Percentiles rank a stretch among this genome's conserved stretches.
phyloP scores from a whole-genome alignment of 78 protist species.

The Anaeramoeba flamelloides region DNA sequence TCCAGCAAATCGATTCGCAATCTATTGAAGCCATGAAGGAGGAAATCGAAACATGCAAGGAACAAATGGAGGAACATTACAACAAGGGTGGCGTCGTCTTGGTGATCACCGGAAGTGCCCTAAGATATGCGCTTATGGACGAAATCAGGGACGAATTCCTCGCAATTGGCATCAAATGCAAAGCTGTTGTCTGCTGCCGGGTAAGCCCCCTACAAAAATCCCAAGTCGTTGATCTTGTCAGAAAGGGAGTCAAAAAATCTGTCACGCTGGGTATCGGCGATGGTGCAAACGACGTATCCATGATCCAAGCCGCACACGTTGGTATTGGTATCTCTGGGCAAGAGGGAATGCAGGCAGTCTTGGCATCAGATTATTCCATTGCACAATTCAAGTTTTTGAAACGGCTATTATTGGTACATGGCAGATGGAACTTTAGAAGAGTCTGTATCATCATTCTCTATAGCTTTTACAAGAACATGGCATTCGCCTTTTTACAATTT shows the following conservation, averaged over 20 bases:
- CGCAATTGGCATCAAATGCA: conserved; percentile 36
- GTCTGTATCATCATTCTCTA: conserved; percentile 35
- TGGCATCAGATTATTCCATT: conserved; percentile 62
- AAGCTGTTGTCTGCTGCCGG: conserved; percentile 61
- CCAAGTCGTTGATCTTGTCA: conserved; percentile 33
- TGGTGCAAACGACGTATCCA: conserved; percentile 74
- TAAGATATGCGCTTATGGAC: no score
- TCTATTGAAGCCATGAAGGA: no score
- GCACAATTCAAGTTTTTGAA: conserved; percentile 46
- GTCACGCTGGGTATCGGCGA: conserved; percentile 65
- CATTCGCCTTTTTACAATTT: conserved; percentile 29
- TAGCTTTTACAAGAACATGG: conserved; percentile 52
- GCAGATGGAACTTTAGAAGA: conserved; percentile 46
- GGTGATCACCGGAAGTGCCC: no score
- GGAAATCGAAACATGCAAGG: no score
- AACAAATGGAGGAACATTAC: no score
- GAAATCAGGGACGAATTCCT: no score
- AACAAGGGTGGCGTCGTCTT: no score
- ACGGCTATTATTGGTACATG: conserved; percentile 52
- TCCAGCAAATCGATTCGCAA: no score
- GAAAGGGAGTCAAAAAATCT: no score
- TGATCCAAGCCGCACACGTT: conserved; percentile 64
- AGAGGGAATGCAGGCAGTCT: conserved; percentile 73
- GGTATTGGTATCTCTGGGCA: conserved; percentile 86
- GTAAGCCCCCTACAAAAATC: conserved; percentile 64